Conservation (phyloP, 2,329 filamentous ascomycete species). For the Lasiodiplodia sp. region DNA sequence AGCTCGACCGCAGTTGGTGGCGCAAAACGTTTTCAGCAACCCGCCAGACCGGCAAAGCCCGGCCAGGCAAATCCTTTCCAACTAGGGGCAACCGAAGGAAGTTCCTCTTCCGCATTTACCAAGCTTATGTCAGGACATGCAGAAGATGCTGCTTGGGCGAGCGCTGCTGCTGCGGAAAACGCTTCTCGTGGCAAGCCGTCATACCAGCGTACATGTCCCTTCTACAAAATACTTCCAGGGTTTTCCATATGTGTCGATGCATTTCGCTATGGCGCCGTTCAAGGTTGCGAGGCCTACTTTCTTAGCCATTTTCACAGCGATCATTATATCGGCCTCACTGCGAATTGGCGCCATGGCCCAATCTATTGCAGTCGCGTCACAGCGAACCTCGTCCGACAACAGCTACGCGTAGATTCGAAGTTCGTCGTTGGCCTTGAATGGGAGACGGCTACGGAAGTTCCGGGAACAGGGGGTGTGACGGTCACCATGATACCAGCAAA, state of each 20-base stretch:
- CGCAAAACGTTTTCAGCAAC: constrained; percentile 68
- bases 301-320: constrained; percentile 98
- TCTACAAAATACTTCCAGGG: constrained; percentile 97
- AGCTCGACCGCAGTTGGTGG: constrained; percentile 28
- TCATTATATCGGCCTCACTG: constrained; percentile 90
- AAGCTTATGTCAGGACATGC: constrained; percentile 92
- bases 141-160: constrained; percentile 89
- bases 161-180: constrained; percentile 79
- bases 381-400: constrained; percentile 84
- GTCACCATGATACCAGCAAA: constrained; percentile 98
- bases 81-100: constrained; percentile 53
- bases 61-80: constrained; percentile 82
- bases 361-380: constrained; percentile 97
- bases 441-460: constrained; percentile 78
- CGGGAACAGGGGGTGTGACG: constrained; percentile 79
- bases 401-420: constrained; percentile 83
- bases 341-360: constrained; percentile 88
- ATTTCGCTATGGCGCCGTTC: constrained; percentile 91
- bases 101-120: constrained; percentile 84
- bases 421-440: constrained; percentile 88
- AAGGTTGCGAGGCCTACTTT: constrained; percentile 94
- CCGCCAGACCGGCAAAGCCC: constrained; percentile 72
- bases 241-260: constrained; percentile 95
- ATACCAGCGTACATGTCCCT: constrained; percentile 90
- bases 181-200: constrained; percentile 83